Evolutionary conservation across 768 basidiomycete genomes (phyloP).

Genomic region (Calocybe indica): DNA sequence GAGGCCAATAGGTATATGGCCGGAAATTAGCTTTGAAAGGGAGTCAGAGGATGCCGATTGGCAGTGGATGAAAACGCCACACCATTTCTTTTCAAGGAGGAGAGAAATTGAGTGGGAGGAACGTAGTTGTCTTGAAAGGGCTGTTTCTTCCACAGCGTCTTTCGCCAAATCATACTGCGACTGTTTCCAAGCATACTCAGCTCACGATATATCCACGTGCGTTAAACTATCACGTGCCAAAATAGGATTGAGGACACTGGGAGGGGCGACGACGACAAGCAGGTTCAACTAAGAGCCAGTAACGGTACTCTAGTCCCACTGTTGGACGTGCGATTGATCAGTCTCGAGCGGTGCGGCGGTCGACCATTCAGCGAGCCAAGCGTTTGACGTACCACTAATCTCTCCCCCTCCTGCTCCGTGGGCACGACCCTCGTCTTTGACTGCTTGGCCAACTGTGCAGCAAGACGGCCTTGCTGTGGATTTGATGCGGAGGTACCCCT

Average conservation of each 20-base stretch:
- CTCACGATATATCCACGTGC: no score
- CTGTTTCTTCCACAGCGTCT: slow-evolving; percentile 74
- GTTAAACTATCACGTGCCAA: no score
- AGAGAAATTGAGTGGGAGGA: slow-evolving; percentile 65
- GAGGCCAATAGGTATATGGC: slow-evolving; percentile 70
- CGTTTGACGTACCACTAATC: no score
- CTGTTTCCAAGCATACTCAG: no score
- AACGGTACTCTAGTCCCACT: no score
- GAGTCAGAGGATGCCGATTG: slow-evolving; percentile 7
- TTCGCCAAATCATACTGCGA: slow-evolving; percentile 43
- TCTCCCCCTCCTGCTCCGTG: no score
- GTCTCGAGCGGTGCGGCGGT: no score
- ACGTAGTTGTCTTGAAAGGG: slow-evolving; percentile 84
- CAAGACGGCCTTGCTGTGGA: slow-evolving; percentile 42
- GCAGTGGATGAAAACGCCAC: slow-evolving; percentile 21
- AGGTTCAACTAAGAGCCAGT: no score
- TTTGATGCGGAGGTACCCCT: slow-evolving; percentile 38
- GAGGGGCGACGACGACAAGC: no score
- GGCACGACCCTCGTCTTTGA: slow-evolving; percentile 14
- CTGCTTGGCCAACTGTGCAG: slow-evolving; percentile 35
- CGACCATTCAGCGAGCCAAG: no score
- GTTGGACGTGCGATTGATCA: no score
- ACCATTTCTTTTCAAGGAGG: slow-evolving; percentile 77
- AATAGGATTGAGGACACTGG: no score
- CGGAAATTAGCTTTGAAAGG: slow-evolving; percentile 62